phyloP scores from a whole-genome alignment of 2,329 filamentous ascomycete genomes.

The Graphilbum sp. region DNA sequence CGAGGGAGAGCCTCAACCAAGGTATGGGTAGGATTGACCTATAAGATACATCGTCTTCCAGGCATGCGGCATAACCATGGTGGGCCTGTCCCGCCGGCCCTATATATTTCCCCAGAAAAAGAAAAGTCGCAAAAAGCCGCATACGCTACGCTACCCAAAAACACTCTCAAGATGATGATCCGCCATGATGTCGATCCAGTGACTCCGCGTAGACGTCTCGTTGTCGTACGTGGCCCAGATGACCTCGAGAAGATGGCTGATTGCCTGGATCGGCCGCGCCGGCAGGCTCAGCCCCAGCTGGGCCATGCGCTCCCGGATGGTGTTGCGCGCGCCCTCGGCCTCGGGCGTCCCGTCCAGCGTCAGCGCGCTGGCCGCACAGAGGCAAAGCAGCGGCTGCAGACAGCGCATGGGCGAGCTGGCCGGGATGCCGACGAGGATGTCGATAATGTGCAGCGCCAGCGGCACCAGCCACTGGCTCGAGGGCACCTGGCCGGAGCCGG shows the following conservation, averaged over 20 bases:
- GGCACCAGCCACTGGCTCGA: slow-evolving; percentile 3
- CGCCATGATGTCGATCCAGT: background rate
- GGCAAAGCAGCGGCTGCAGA: slow-evolving; percentile 11
- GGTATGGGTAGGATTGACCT: no score
- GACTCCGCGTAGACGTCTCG: background rate
- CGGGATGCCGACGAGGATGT: slow-evolving; percentile 8
- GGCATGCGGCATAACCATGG: no score
- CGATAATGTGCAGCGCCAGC: slow-evolving; percentile 7
- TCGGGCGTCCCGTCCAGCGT: background rate
- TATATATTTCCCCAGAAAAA: no score
- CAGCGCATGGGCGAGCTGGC: slow-evolving; percentile 11
- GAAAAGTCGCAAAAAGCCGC: no score
- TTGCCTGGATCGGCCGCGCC: slow-evolving; percentile 8
- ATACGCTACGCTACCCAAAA: no score
- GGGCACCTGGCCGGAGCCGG: background rate
- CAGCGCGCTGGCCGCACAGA: slow-evolving; percentile 10
- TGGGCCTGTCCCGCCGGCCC: no score
- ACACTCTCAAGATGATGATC: background rate
- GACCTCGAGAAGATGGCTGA: background rate
- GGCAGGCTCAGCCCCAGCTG: slow-evolving; percentile 21
- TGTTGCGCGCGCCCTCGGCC: slow-evolving; percentile 14
- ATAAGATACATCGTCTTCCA: no score
- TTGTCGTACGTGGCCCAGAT: background rate
- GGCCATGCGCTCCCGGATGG: slow-evolving; percentile 18
- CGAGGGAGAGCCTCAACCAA: no score